Conservation (phyloP, 2,329 filamentous ascomycete species). For the Beauveria varroae region DNA sequence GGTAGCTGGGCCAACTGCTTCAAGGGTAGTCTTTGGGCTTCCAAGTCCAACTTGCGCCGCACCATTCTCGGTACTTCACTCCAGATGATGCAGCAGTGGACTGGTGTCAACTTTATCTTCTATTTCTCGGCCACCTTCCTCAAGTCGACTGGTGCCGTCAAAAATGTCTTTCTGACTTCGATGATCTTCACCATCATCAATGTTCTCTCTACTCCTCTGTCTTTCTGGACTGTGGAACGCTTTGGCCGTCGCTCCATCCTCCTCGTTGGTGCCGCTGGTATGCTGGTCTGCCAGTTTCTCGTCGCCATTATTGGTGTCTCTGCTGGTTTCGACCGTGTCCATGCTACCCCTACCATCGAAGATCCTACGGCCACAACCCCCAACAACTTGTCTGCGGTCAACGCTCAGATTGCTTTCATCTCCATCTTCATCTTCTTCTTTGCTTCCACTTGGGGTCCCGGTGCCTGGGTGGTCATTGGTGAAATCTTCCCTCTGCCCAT, state of each 20-base stretch:
- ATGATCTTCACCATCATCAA: constrained; percentile 86
- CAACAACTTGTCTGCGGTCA: constrained; percentile 49
- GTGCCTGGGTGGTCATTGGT: constrained; percentile 74
- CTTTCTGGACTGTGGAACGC: constrained; percentile 79
- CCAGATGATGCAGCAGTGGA: constrained; percentile 78
- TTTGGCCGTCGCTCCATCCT: constrained; percentile 76
- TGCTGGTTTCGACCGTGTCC: constrained; percentile 44
- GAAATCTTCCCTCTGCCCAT: constrained; percentile 89
- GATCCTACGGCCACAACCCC: constrained; percentile 32
- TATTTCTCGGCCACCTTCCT: constrained; percentile 84
- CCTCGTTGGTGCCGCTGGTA: constrained; percentile 69
- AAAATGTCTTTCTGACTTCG: constrained; percentile 73
- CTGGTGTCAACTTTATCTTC: constrained; percentile 91
- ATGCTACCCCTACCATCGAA: constrained; percentile 34
- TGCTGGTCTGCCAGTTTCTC: constrained; percentile 82
- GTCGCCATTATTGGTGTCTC: constrained; percentile 69
- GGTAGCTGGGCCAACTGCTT: constrained; percentile 63
- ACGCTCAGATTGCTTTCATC: constrained; percentile 78
- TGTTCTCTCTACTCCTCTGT: constrained; percentile 75
- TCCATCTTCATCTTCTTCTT: constrained; percentile 93
- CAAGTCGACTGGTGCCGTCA: constrained; percentile 65
- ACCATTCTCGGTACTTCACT: constrained; percentile 65
- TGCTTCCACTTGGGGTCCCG: constrained; percentile 80
- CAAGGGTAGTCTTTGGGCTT: constrained; percentile 52
- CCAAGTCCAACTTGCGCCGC: constrained; percentile 61